Conservation (phyloP, 2,329 filamentous ascomycete species). For the Scedosporium apiospermum region DNA sequence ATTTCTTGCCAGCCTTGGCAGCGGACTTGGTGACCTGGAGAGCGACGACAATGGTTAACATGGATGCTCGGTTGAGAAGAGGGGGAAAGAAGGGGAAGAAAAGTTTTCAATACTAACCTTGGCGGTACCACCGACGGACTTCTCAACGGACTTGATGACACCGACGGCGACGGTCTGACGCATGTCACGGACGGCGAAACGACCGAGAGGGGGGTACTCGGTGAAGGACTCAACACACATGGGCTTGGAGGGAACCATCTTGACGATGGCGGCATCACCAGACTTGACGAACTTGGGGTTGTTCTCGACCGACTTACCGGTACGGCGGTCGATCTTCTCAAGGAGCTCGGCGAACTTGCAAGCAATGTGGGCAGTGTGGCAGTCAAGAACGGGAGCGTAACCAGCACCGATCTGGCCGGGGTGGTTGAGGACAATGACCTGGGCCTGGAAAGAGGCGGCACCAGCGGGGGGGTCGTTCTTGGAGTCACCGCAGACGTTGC, state of each 20-base stretch:
- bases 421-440: constrained; percentile 99
- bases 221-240: constrained; percentile 99
- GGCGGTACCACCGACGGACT: constrained; percentile 44
- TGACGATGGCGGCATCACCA: constrained; percentile 99
- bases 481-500: constrained; percentile 99
- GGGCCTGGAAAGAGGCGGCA: constrained; percentile 92
- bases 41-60: not conserved
- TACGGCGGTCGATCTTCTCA: constrained; percentile 99
- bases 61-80: not conserved
- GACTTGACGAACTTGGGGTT: constrained; percentile 99
- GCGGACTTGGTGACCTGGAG: constrained; percentile 53
- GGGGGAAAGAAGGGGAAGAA: constrained; percentile 17
- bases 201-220: constrained; percentile 97
- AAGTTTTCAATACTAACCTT: constrained; percentile 35
- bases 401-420: constrained; percentile 98
- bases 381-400: constrained; percentile 98
- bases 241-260: constrained; percentile 99
- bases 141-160: constrained; percentile 85
- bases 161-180: constrained; percentile 81
- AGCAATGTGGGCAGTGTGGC: constrained; percentile 99
- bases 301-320: constrained; percentile 90
- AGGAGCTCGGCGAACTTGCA: constrained; percentile 99
- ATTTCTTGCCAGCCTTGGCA: constrained; percentile 68
- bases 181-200: constrained; percentile 99
- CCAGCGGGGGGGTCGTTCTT: constrained; percentile 96